Evolutionary conservation across 2,329 filamentous ascomycete species (phyloP), one percentile per base, ranked within the genome.

Genomic region (Exophiala viscosa): DNA sequence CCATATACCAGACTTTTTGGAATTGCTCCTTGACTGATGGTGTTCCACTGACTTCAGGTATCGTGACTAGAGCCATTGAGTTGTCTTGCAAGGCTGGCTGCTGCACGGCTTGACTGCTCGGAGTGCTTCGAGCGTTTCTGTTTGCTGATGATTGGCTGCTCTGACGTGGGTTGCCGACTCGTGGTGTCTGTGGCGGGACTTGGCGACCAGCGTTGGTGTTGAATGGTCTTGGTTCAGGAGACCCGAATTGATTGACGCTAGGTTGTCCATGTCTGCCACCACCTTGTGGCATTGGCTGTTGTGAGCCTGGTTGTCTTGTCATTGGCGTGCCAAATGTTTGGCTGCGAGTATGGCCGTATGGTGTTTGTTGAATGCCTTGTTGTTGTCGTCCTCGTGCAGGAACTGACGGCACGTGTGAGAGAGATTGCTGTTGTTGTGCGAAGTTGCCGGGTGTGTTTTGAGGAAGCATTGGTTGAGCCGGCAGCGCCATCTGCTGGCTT

Each of bases 1-100:
- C 43, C 52, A 55, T 56, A 20, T 45, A 35, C 28, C 56, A 40
- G 15, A 61, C 47, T 7, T 54, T 33, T 20, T 23, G 34, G 17
- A 57, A 51, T 14, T 46, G 36, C 14, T 13, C 36, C 10, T 32
- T 28, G 36, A 55, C 36, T 5, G 35, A 36, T 13, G 33, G 20
- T 18, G 34, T n/a, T 3, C 20, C 15, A 14, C 23, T 31, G 38
- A 39, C 34, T 20, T 15, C 39, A 20, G 42, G 31, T 2, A 33
- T 32, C n/a, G 23, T 20, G 33, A 43, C 44, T 7, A 31, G 10
- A 17, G 40, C 39, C 35, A 31, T 36, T 32, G 35, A 28, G 20
- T 49, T 48, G 32, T 31, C 17, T 14, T 31, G 23, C 10, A 36
- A 38, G 10, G 32, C 38, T 35, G 36, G 43, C 32, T 40, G 44